A percentile compares a stretch with the other conserved stretches of the same genome.
phyloP scores from a whole-genome alignment of 441 rosid species.

The Syzygium syzygioides region DNA sequence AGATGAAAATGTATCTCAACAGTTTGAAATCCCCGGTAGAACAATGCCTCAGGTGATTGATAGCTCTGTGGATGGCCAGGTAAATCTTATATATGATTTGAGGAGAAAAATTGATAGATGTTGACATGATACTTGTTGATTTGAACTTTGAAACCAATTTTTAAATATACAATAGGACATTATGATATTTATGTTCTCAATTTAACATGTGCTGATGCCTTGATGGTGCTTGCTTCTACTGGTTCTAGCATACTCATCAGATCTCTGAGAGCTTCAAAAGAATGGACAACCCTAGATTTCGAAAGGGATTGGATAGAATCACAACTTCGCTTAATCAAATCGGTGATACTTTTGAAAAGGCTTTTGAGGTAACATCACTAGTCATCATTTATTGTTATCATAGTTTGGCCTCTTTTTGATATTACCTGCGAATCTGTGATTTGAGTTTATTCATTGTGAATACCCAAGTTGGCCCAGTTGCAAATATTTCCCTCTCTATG shows the following conservation, averaged over 20 bases:
- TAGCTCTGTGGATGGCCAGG: conserved; percentile 35
- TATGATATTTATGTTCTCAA: neutral
- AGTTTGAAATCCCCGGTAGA: conserved; percentile 22
- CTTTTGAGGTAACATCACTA: conserved; percentile 51
- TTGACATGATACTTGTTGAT: neutral
- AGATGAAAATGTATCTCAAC: conserved; percentile 47
- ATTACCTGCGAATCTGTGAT: neutral
- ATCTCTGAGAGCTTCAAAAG: conserved; percentile 36
- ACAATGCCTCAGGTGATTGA: conserved; percentile 30
- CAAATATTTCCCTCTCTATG: neutral
- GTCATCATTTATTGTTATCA: neutral
- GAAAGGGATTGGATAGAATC: conserved; percentile 65
- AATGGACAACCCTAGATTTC: conserved; percentile 60
- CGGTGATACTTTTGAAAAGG: conserved; percentile 82
- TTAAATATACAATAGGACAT: neutral
- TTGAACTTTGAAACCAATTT: neutral
- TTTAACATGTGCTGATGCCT: neutral
- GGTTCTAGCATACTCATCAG: conserved; percentile 20
- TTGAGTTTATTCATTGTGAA: neutral
- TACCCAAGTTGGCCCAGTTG: neutral
- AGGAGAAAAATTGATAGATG: neutral
- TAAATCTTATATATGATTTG: conserved; percentile 6
- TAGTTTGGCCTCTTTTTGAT: neutral
- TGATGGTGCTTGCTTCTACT: neutral
- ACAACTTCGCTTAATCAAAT: conserved; percentile 74